Base-by-base conservation (phyloP, 176 grass and related monocot genomes). In the Otatea glauca region DNA sequence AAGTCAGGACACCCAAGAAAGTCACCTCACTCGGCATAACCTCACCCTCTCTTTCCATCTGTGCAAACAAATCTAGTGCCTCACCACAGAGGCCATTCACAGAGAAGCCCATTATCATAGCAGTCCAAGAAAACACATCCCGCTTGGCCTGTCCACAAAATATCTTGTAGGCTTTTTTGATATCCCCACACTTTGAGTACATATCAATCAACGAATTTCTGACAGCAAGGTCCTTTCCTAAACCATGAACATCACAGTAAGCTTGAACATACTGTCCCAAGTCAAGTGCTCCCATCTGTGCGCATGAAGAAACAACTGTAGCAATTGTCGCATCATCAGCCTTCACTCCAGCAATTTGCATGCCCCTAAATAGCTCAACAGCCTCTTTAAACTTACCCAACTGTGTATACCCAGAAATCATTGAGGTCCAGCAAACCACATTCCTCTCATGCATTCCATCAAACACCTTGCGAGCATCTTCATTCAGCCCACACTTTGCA, bases 141-240 rank as follows among this genome's bases (percentile, higher is more conserved):
- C 48, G 70, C 24, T 68, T 70, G 70, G 13, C 75, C 72, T 94
- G 68, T 50, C 85, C 88, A 78, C 54, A n/a, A 77, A 97, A 97
- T 72, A 97, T 81, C 66, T 90, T 35, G 53, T 89, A 82, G n/a
- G 88, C 95, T 82, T 83, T 94, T 75, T 93, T 87, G 18, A 92
- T 68, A 85, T 97, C 92, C 49, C 95, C 95, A 79, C 92, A 93
- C 68, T 94, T 94, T 2, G 92, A 97, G 76, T 97, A 97, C 95
- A 97, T 94, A 78, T 97, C 92, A 85, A 93, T 94, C 53, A 94
- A 81, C 18, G 92, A 90, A 87, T 93, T 97, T 80, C 91, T 94
- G 76, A 91, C 92, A 18, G 88, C 50, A 65, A 91, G 79, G 14
- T 83, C 72, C 32, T 91, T 88, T 43, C 86, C 84, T 89, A 94